These are phyloP conservation scores for Xylaria sp. DNA, from an alignment of 2,329 filamentous ascomycete genomes.

Conservation along the genomic window DNA sequence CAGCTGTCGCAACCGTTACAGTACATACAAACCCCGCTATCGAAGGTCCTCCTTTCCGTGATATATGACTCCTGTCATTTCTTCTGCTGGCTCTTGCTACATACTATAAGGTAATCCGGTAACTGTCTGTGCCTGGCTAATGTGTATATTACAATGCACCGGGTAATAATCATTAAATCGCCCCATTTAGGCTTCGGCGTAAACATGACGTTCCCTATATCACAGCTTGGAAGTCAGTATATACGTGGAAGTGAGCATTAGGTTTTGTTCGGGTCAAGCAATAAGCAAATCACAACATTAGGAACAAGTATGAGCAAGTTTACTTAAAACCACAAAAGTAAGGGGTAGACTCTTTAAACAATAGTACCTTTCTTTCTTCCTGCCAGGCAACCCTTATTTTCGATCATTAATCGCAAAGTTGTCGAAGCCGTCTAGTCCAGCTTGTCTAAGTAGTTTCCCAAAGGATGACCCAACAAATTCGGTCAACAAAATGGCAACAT, in stretches of 20 bases:
- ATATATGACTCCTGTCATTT: neutral
- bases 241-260: neutral
- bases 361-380: neutral
- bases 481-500: constrained; percentile 17
- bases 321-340: neutral
- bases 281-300: constrained; percentile 24
- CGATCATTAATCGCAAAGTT: constrained; percentile 27
- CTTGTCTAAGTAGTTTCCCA: constrained; percentile 1
- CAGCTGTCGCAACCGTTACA: neutral
- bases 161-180: too few species aligned
- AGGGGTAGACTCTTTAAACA: neutral
- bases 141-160: too few species aligned
- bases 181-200: too few species aligned
- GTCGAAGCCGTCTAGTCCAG: constrained; percentile 14
- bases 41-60: too few species aligned
- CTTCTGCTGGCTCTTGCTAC: neutral
- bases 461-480: constrained; percentile 26
- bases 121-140: too few species aligned
- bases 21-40: neutral
- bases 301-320: constrained; percentile 5
- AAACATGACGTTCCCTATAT: neutral
- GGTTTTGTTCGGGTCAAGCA: neutral
- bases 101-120: too few species aligned
- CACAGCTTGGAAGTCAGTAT: too few species aligned
- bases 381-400: constrained; percentile 4